phyloP scores from a whole-genome alignment of 2,329 filamentous ascomycete species.

The Alternaria postmessia region DNA sequence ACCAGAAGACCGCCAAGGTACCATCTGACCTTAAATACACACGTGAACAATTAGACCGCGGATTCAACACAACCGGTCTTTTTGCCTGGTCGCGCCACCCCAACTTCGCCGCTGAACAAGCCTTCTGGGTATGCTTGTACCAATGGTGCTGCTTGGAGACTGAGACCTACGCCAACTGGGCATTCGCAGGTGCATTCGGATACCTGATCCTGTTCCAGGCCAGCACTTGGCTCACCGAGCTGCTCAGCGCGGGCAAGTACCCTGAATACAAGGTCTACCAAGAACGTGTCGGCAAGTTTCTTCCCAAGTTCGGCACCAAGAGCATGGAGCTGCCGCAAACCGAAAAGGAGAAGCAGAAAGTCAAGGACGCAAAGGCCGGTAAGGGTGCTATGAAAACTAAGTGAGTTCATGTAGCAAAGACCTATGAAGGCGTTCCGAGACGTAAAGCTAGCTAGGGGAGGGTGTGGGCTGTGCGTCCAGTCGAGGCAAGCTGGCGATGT shows the following conservation, averaged over 20 bases:
- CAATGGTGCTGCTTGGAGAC: constrained; percentile 84
- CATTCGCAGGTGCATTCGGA: constrained; percentile 70
- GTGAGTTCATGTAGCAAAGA: not conserved
- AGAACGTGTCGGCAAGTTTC: constrained; percentile 79
- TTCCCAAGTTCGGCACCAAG: constrained; percentile 65
- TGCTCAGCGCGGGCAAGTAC: constrained; percentile 82
- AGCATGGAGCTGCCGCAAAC: constrained; percentile 40
- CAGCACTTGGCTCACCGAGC: constrained; percentile 87
- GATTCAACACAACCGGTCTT: constrained; percentile 83
- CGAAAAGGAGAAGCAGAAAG: constrained; percentile 32
- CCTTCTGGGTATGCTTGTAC: constrained; percentile 87
- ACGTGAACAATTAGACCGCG: constrained; percentile 83
- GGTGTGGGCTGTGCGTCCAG: not conserved
- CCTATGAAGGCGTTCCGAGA: not conserved
- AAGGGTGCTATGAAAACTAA: constrained; percentile 27
- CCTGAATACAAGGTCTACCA: constrained; percentile 88
- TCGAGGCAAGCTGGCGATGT: not conserved
- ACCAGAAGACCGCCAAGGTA: constrained; percentile 76
- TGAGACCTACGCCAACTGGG: constrained; percentile 79
- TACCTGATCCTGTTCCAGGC: constrained; percentile 86
- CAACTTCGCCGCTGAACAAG: constrained; percentile 92
- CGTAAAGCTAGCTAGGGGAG: not conserved
- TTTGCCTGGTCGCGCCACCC: constrained; percentile 92
- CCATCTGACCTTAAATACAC: constrained; percentile 68
- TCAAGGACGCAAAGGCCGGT: constrained; percentile 28